Base-by-base conservation (phyloP, 2,329 filamentous ascomycete species). In the Cercospora sp. region DNA sequence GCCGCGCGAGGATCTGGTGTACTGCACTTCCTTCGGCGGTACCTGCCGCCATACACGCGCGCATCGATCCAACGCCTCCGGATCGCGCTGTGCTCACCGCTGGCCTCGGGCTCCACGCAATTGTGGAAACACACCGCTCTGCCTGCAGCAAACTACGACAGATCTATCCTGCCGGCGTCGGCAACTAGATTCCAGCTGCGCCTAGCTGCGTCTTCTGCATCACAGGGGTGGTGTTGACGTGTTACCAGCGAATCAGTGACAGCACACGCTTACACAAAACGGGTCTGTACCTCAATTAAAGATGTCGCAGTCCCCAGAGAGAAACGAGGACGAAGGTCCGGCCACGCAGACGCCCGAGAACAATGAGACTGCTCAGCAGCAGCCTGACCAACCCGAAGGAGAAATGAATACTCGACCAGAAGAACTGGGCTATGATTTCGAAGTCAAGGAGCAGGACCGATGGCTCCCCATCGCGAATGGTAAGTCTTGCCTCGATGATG, bases 401-500 rank as follows among this genome's bases (percentile, higher is more conserved):
- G 73, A 73, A 28, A 75, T 75, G 73, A 77, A 69, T 67, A 68
- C 69, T 69, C 71, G 74, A 33, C 67, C 71, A 45, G 74, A 76
- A 69, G 75, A 77, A 64, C 86, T 91, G 82, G 89, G 85, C 82
- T 93, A 93, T 83, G 94, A 98, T 85, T 97, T 97, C 81, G 94
- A 98, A 84, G 94, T 98, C 83, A 98, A 98, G 87, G 95, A 99
- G 84, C 95, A 99, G 84, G 95, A 99, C 84, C 87, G 95, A 87
- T 99, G 95, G 95, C 88, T 99, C 81, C 95, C 95, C 81, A 99
- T 99, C 88, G 95, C 95, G 84, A 99, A 99, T 93, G 95, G 95
- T 99, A 88, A 88, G 95, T 95, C 55, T 59, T 59, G 63, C 48
- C 61, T 59, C 64, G 65, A 66, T 64, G 58, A 67, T 70, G 48